Percentiles rank a stretch among this genome's conserved stretches.
These are phyloP conservation scores for Scutellaria baicalensis DNA, from an alignment of 257 asterid species.

Conservation along the genomic window DNA sequence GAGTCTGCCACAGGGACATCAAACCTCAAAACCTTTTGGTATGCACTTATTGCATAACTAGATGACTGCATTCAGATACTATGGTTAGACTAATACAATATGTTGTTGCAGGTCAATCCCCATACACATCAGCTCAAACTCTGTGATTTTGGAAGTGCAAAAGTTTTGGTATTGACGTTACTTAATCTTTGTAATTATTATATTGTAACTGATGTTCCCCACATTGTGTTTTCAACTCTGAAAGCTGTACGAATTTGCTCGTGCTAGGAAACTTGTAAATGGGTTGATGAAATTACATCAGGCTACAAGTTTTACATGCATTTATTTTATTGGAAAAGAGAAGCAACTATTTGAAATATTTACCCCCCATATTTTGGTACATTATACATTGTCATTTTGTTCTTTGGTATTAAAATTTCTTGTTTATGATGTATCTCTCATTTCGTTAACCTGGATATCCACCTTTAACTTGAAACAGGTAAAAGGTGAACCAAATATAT, in stretches of 20 bases:
- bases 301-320: neutral
- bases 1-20: constrained; percentile 88
- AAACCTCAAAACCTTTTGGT: constrained; percentile 88
- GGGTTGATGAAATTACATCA: neutral
- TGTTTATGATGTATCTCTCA: neutral
- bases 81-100: neutral
- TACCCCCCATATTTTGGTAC: neutral
- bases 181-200: neutral
- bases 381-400: neutral
- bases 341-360: neutral
- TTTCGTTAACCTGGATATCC: neutral
- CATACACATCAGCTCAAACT: constrained; percentile 84
- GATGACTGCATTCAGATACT: neutral
- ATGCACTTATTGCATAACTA: constrained; percentile 14
- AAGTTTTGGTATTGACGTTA: constrained; percentile 55
- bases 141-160: constrained; percentile 90
- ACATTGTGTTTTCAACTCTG: neutral
- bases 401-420: neutral
- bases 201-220: constrained; percentile 1
- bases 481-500: constrained; percentile 84
- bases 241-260: neutral
- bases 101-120: constrained; percentile 71
- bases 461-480: constrained; percentile 37
- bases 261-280: neutral
- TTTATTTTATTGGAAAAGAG: neutral